These are phyloP conservation scores for Logfia minima DNA, from an alignment of 129 eudicot species.

Conservation along the genomic window DNA sequence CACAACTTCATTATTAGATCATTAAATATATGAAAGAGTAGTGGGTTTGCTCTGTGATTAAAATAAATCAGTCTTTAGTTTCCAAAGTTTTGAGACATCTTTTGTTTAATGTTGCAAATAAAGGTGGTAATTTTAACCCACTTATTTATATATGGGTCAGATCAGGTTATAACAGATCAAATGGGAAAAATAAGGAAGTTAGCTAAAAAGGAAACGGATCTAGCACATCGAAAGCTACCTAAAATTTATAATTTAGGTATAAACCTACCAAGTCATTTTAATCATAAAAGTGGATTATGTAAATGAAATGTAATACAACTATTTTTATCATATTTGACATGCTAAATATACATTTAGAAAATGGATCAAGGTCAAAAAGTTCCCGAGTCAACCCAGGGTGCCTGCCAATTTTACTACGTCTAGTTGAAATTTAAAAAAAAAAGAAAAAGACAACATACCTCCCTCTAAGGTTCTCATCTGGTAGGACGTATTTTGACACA, in stretches of 20 bases:
- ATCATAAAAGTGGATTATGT: no score
- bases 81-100: not conserved
- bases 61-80: not conserved
- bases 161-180: not conserved
- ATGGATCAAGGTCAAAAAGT: not conserved
- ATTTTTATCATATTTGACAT: not conserved
- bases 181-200: not conserved
- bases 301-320: no score
- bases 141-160: not conserved
- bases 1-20: not conserved
- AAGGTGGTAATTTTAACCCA: not conserved
- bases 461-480: conserved; percentile 89
- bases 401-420: not conserved
- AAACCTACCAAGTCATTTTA: no score
- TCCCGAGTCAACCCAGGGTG: not conserved
- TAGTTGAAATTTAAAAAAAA: not conserved
- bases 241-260: no score
- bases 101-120: not conserved
- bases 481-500: conserved; percentile 82
- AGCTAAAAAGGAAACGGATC: not conserved
- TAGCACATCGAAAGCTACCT: not conserved
- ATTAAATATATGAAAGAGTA: not conserved
- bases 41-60: not conserved
- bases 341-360: not conserved
- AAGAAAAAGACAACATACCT: conserved; percentile 41